phyloP scores from a whole-genome alignment of 495 filamentous ascomycete species.

The Aspergillus carlsbadensis region DNA sequence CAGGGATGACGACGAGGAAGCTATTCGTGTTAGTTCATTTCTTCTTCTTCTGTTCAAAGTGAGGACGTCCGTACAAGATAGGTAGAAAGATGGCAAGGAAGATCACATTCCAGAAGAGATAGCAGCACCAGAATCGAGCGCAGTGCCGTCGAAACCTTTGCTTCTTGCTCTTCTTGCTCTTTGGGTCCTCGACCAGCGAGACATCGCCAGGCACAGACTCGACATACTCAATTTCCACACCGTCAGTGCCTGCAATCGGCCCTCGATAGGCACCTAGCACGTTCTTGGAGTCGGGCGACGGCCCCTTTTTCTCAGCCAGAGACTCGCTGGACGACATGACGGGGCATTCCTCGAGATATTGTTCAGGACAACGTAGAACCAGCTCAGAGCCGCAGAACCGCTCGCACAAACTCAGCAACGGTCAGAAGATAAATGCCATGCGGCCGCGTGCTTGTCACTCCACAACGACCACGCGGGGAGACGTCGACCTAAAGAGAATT shows the following conservation, averaged over 20 bases:
- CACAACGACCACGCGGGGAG: neutral
- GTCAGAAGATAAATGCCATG: neutral
- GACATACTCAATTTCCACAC: constrained; percentile 27
- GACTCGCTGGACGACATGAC: constrained; percentile 4
- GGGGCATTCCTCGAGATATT: neutral
- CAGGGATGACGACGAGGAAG: constrained; percentile 43
- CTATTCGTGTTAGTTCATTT: constrained; percentile 17
- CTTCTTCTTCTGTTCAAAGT: neutral
- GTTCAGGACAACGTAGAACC: too few species aligned
- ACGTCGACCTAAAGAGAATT: neutral
- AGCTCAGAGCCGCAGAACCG: too few species aligned
- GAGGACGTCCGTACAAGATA: constrained; percentile 30
- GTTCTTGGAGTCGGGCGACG: constrained; percentile 33
- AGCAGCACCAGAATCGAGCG: constrained; percentile 43
- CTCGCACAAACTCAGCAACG: neutral
- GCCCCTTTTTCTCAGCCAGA: constrained; percentile 25
- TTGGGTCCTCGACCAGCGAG: constrained; percentile 23
- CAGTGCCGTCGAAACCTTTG: constrained; percentile 37
- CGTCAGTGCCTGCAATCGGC: constrained; percentile 25
- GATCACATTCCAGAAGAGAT: constrained; percentile 35
- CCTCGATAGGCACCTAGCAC: constrained; percentile 37
- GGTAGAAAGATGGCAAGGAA: constrained; percentile 41
- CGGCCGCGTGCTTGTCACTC: neutral
- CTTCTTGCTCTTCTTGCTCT: constrained; percentile 22
- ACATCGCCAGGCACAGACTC: constrained; percentile 27